Evolutionary conservation across 495 filamentous ascomycete genomes (phyloP), one percentile per base, ranked within the genome.

Genomic region (Penicillium fimorum): DNA sequence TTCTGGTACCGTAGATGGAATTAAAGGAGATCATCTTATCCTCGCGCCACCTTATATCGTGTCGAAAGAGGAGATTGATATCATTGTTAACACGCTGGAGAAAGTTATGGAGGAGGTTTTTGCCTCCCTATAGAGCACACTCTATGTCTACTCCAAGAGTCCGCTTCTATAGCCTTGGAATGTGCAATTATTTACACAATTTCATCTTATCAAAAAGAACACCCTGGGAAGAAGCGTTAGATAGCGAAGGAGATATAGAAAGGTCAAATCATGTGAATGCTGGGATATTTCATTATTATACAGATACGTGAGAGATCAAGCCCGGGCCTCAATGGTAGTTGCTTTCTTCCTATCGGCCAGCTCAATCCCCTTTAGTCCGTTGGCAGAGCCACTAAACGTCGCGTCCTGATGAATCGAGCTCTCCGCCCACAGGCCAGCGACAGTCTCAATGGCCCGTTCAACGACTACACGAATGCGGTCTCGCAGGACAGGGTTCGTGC

Each of bases 401-500:
- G 55, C 50, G 22, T 65, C 63, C 9, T 55, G 62, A 35, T 56
- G 56, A 24, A 67, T 57, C 4, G 68, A 69, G 17, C 54, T 70
- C 42, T 70, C 65, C 18, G 73, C 64, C 84, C 84, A 87, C 60
- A 97, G 75, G 30, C 88, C 89, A 50, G 90, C 89, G 5, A 92
- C 87, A 15, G 90, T 89, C 77, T 96, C 94, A n/a, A 95, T 85
- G 2, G 89, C 91, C 60, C 94, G 76, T 69, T 97, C 94, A 27
- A 97, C 89, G 18, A 97, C 90, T 3, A 89, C 89, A 60, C 87
- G 82, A 7, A 98, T 88, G 45, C 94, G 75, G 66, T 95, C 90
- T 54, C 80, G 81, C 66, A 95, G 77, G 46, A 89, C 82, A 60
- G 81, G 74, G 59, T 87, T 89, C 27, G 70, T 74, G 69, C 92